Percentiles rank a stretch among this genome's conserved stretches.
Evolutionary conservation across 495 filamentous ascomycete genomes (phyloP).

Genomic region (Penicillium roqueforti): DNA sequence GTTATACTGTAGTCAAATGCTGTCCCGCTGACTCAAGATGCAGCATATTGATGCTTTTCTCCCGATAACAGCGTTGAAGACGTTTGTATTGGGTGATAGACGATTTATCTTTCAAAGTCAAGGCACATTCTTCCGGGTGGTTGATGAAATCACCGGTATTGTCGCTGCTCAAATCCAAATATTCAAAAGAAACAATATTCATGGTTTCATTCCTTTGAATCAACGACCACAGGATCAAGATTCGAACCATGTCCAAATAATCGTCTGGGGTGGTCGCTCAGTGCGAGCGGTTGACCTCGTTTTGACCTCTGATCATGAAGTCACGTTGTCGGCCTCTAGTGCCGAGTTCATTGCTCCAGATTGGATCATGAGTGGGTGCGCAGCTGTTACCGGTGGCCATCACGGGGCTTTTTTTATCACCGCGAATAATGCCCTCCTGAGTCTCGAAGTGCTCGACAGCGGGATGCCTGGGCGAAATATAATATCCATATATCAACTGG

Average conservation of each 20-base stretch:
- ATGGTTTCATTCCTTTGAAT: slow-evolving; percentile 36
- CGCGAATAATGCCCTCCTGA: slow-evolving; percentile 74
- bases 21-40: slow-evolving; percentile 16
- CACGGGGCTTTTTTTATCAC: slow-evolving; percentile 55
- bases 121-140: slow-evolving; percentile 35
- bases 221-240: slow-evolving; percentile 12
- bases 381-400: slow-evolving; percentile 19
- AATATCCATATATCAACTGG: slow-evolving; percentile 40
- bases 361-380: slow-evolving; percentile 77
- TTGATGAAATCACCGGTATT: slow-evolving; percentile 34
- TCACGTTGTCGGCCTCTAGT: slow-evolving; percentile 21
- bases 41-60: slow-evolving; percentile 47
- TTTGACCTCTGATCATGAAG: neutral
- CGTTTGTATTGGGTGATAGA: slow-evolving; percentile 22
- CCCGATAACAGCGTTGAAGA: slow-evolving; percentile 41
- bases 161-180: slow-evolving; percentile 26
- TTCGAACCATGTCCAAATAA: slow-evolving; percentile 41
- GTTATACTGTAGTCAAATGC: slow-evolving; percentile 2
- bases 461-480: slow-evolving; percentile 16
- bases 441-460: slow-evolving; percentile 31
- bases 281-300: slow-evolving; percentile 55
- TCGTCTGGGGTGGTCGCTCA: slow-evolving; percentile 72
- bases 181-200: slow-evolving; percentile 42
- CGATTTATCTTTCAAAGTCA: slow-evolving; percentile 40
- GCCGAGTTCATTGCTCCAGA: slow-evolving; percentile 54